Conservation (phyloP, 208 protist genomes). For the Sergeia podlipaevii region DNA sequence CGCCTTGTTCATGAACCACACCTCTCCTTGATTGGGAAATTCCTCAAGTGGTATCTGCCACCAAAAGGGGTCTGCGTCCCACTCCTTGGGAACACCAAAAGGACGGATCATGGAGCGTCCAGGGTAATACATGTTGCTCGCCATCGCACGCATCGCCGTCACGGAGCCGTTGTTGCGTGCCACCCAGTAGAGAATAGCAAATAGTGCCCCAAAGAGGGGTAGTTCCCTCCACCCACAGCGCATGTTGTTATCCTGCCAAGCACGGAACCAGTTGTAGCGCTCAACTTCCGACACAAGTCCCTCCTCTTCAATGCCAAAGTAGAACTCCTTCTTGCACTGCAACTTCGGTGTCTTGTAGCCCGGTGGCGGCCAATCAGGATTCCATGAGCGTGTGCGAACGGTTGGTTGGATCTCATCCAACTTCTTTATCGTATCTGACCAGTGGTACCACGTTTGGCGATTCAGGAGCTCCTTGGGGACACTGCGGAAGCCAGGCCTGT, state of each 20-base stretch:
- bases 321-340: conserved; percentile 84
- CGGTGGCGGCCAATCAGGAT: conserved; percentile 84
- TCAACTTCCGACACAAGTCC: conserved; percentile 80
- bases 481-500: conserved; percentile 81
- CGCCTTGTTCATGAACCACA: conserved; percentile 74
- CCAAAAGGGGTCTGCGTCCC: conserved; percentile 70
- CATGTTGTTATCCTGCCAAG: conserved; percentile 83
- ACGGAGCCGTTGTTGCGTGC: conserved; percentile 60
- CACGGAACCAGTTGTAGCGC: conserved; percentile 85
- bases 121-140: conserved; percentile 84
- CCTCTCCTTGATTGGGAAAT: conserved; percentile 78
- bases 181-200: conserved; percentile 46
- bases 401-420: conserved; percentile 87
- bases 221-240: conserved; percentile 77
- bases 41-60: conserved; percentile 87
- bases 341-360: conserved; percentile 82
- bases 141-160: conserved; percentile 56
- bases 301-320: conserved; percentile 79
- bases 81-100: conserved; percentile 75
- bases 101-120: conserved; percentile 63
- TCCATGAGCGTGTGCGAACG: conserved; percentile 81
- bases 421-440: conserved; percentile 79
- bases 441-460: conserved; percentile 88
- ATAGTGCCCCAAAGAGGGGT: conserved; percentile 63
- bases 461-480: conserved; percentile 88